Percentiles rank a stretch among this genome's conserved stretches.
Evolutionary conservation across 2,329 filamentous ascomycete species (phyloP).

Genomic region (Sarocladium kiliense): DNA sequence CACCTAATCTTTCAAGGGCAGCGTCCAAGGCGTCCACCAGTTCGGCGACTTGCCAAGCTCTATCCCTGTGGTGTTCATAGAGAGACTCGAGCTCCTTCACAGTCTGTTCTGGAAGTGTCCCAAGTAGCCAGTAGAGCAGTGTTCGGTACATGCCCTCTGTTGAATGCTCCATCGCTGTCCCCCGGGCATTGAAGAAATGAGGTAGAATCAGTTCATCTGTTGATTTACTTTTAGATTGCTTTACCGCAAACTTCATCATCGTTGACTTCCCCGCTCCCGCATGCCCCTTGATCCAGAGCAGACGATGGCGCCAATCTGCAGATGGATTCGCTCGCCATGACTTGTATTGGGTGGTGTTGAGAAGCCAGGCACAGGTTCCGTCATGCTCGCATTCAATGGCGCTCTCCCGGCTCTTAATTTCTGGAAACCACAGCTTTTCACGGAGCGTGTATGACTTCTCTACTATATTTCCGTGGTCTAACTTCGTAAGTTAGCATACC

Average conservation of each 20-base stretch:
- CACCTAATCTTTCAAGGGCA: background rate
- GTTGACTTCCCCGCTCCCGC: slow-evolving; percentile 12
- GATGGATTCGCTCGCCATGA: background rate
- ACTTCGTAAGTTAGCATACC: background rate
- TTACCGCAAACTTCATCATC: slow-evolving; percentile 10
- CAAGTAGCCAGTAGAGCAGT: slow-evolving; percentile 37
- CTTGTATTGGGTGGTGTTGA: background rate
- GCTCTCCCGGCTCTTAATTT: background rate
- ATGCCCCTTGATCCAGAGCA: slow-evolving; percentile 12
- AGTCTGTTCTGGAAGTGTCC: background rate
- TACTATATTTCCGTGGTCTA: background rate
- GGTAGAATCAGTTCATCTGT: slow-evolving; percentile 20
- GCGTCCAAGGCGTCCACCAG: background rate
- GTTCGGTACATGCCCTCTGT: slow-evolving; percentile 43
- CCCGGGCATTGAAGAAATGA: slow-evolving; percentile 49
- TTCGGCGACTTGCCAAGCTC: background rate
- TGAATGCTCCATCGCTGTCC: slow-evolving; percentile 36
- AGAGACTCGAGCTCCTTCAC: background rate
- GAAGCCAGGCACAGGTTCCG: slow-evolving; percentile 1
- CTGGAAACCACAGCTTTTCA: background rate
- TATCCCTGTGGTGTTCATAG: background rate
- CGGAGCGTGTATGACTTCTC: background rate
- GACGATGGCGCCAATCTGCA: background rate
- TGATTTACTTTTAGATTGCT: background rate
- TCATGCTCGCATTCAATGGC: background rate